phyloP scores from a whole-genome alignment of 2,329 filamentous ascomycete genomes.

The Plenodomus lindquistii region DNA sequence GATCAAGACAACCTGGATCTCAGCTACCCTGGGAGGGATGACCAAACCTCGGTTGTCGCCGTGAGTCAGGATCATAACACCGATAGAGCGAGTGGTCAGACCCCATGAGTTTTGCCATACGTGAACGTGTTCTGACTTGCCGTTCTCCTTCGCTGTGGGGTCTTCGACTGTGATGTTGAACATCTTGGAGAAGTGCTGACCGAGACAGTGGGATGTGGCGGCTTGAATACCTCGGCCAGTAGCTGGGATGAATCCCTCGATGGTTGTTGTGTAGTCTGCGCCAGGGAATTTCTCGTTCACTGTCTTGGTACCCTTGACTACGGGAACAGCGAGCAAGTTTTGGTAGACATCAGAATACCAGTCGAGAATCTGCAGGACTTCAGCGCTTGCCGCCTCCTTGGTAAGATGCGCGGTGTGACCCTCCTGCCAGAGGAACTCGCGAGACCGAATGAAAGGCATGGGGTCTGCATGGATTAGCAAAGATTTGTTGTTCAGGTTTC shows the following conservation, averaged over 20 bases:
- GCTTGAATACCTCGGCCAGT: conserved; percentile 97
- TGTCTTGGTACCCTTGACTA: conserved; percentile 92
- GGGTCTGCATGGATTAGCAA: conserved; percentile 42
- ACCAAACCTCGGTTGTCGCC: conserved; percentile 95
- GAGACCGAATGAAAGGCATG: conserved; percentile 76
- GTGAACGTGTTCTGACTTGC: conserved; percentile 70
- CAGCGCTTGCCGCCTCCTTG: conserved; percentile 76
- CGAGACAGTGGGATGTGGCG: conserved; percentile 89
- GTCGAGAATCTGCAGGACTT: conserved; percentile 92
- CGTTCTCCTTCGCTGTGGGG: conserved; percentile 67
- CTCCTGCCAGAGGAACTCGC: conserved; percentile 98
- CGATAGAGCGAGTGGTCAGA: conserved; percentile 93
- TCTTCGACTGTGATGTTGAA: conserved; percentile 98
- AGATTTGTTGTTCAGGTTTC: too few relatives aligned
- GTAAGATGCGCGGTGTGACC: conserved; percentile 92
- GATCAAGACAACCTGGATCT: conserved; percentile 83
- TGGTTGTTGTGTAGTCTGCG: conserved; percentile 93
- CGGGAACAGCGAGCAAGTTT: conserved; percentile 89
- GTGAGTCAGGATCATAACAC: conserved; percentile 99
- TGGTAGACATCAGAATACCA: conserved; percentile 92
- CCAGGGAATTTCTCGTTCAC: conserved; percentile 98
- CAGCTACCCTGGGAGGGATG: conserved; percentile 86
- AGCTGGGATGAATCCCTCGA: conserved; percentile 94
- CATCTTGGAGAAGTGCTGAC: conserved; percentile 99
- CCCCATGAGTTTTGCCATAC: conserved; percentile 99